Base-by-base conservation (phyloP, 23 red algal species). In the Pyropia haitanensis region DNA sequence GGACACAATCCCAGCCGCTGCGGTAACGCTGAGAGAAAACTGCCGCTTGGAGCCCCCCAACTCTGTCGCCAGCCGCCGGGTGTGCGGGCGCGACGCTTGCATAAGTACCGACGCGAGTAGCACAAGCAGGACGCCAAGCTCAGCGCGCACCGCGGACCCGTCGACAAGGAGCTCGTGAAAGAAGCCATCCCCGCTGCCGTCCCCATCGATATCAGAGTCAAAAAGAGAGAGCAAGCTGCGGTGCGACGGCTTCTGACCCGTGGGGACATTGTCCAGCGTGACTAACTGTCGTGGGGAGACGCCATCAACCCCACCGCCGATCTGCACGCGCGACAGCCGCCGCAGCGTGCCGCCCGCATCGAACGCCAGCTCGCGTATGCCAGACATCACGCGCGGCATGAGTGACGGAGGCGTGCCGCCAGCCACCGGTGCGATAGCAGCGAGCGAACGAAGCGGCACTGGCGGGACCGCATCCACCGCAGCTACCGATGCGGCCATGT, bases 31-130 rank as follows among this genome's bases (percentile, higher is more conserved):
- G n/a, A 88, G 61, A 46, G 82, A 71, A 25, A 88, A 88, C 29
- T 88, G 66, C 3, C 82, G 63, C 51, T 88, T 88, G 24, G 72
- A 68, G 16, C 82, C 82, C 34, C 82, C 82, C 30, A 88, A 24
- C 58, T 88, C 82, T 15, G 72, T 88, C 22, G 82, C 82, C 19
- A 88, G 52, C 15, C 75, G 62, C 25, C 82, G 53, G 8, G 82
- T 78, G 25, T 76, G 67, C 18, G 55, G 64, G 21, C 82, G 82
- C 17, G 50, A 51, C 5, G 61, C 64, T 33, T 88, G 82, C 73
- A 79, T 78, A 52, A 88, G 56, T 27, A 87, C 61, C 16, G 71
- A 77, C 71, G 81, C 70, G 18, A 73, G 54, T 27, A 87, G 62
- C 20, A 87, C 72, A 16, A 87, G 58, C 50, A 87, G 6, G 28